Evolutionary conservation across 139 green algal species (phyloP), one percentile per base, ranked within the genome.

Genomic region (Micractinium sp.): DNA sequence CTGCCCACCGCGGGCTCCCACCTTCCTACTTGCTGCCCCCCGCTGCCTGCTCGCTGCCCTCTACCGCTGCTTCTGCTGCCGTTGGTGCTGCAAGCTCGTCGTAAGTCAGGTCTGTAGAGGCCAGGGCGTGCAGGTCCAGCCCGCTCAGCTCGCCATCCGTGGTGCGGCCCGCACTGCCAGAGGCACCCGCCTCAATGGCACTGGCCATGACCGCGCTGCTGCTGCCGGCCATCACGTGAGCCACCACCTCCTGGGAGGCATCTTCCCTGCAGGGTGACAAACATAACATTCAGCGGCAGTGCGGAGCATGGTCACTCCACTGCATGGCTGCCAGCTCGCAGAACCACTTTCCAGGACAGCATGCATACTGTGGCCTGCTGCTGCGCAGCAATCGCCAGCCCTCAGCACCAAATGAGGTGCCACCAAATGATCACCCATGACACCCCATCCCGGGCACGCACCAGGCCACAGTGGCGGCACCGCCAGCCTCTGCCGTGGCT

Each of bases 121-220:
- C 86, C 19, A 89, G 76, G 56, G 86, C 86, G 33, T 89, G 86
- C 76, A 89, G 36, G 86, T 89, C 75, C 33, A 89, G 86, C 35
- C 76, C 75, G 1, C 5, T 63, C 27, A 89, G 77, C 56, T 84
- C 86, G 5, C 61, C 82, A 14, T 56, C 63, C 18, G 20, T 71
- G 9, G 20, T 31, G 63, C 63, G 63, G 20, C 63, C 63, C 2
- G 20, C 63, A 31, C 63, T 71, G 63, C 63, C 63, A 27, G 20
- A 71, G 63, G 63, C 63, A 27, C 63, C 33, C 19, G 33, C 47
- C 25, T 33, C 35, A 53, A 12, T 2, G 15, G 23, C 16, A 7
- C 19, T 33, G 16, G 16, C 35, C 35, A 38, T 33, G 9, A 16
- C 35, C 36, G 74, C 80, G 18, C 35, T 23, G 23, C 41, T 36